These are phyloP conservation scores for Cytospora mali DNA, from an alignment of 2,329 filamentous ascomycete genomes.

Conservation along the genomic window DNA sequence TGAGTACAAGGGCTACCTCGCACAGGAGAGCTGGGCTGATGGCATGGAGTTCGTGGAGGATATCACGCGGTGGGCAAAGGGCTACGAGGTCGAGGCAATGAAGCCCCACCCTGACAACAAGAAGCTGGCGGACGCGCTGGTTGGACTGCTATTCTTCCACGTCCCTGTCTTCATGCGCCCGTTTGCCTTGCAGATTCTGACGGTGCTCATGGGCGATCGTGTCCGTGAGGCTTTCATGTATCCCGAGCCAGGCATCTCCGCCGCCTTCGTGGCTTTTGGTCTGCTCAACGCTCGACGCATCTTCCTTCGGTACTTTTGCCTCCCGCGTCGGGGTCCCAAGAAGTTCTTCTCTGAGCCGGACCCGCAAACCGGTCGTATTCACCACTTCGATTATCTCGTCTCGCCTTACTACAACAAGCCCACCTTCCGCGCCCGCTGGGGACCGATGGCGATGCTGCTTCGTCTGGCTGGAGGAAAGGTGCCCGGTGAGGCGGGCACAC, in stretches of 20 bases:
- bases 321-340: conserved; percentile 56
- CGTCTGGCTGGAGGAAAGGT: conserved; percentile 48
- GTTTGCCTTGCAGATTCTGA: conserved; percentile 53
- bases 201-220: conserved; percentile 64
- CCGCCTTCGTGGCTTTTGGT: conserved; percentile 45
- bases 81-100: conserved; percentile 64
- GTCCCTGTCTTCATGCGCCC: conserved; percentile 51
- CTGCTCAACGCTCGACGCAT: conserved; percentile 57
- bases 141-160: conserved; percentile 60
- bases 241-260: conserved; percentile 45
- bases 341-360: conserved; percentile 51
- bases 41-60: conserved; percentile 56
- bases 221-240: conserved; percentile 68
- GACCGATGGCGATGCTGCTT: conserved; percentile 54
- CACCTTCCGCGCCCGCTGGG: conserved; percentile 65
- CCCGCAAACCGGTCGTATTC: conserved; percentile 54
- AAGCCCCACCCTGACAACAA: conserved; percentile 53
- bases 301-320: conserved; percentile 57
- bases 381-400: conserved; percentile 55
- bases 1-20: conserved; percentile 46
- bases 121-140: conserved; percentile 59
- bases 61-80: conserved; percentile 49
- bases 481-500: conserved; percentile 40
- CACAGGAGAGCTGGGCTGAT: conserved; percentile 46
- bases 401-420: conserved; percentile 67